A percentile compares a stretch with the other conserved stretches of the same genome.
phyloP scores from a whole-genome alignment of 495 filamentous ascomycete genomes.

The Talaromyces thailandensis region DNA sequence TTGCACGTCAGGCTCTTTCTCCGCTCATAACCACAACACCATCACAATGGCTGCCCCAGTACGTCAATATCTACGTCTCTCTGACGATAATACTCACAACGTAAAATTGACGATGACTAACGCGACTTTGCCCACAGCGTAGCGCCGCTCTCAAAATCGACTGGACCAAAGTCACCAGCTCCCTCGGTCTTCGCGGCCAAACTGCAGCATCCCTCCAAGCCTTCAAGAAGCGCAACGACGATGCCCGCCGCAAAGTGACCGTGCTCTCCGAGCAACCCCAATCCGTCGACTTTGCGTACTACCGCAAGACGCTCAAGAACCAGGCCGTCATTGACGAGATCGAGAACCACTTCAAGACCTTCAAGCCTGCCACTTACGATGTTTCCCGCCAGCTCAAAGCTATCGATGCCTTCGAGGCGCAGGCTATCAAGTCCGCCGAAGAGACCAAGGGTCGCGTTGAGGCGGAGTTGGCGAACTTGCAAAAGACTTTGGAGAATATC shows the following conservation, averaged over 20 bases:
- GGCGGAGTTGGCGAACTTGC: slow-evolving; percentile 79
- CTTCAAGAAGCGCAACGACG: slow-evolving; percentile 99
- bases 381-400: slow-evolving; percentile 86
- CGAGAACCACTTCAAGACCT: slow-evolving; percentile 82
- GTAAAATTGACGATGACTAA: slow-evolving; percentile 9
- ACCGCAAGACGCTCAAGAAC: slow-evolving; percentile 91
- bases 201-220: slow-evolving; percentile 80
- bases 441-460: slow-evolving; percentile 93
- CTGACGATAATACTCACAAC: slow-evolving; percentile 7
- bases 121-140: slow-evolving; percentile 49
- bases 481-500: slow-evolving; percentile 93
- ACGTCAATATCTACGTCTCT: slow-evolving; percentile 40
- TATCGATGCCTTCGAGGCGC: slow-evolving; percentile 94
- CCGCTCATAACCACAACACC: slow-evolving; percentile 38
- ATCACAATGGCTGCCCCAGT: slow-evolving; percentile 79
- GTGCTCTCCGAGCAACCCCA: slow-evolving; percentile 69
- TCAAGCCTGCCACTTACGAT: slow-evolving; percentile 89
- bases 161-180: slow-evolving; percentile 85
- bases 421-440: slow-evolving; percentile 94
- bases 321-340: slow-evolving; percentile 88
- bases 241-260: slow-evolving; percentile 86
- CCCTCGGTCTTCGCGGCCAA: slow-evolving; percentile 91
- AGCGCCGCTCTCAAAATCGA: slow-evolving; percentile 99
- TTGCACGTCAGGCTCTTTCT: slow-evolving; percentile 33
- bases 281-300: slow-evolving; percentile 83